Conservation (phyloP, 495 filamentous ascomycete species). For the Penicillium pulvis region DNA sequence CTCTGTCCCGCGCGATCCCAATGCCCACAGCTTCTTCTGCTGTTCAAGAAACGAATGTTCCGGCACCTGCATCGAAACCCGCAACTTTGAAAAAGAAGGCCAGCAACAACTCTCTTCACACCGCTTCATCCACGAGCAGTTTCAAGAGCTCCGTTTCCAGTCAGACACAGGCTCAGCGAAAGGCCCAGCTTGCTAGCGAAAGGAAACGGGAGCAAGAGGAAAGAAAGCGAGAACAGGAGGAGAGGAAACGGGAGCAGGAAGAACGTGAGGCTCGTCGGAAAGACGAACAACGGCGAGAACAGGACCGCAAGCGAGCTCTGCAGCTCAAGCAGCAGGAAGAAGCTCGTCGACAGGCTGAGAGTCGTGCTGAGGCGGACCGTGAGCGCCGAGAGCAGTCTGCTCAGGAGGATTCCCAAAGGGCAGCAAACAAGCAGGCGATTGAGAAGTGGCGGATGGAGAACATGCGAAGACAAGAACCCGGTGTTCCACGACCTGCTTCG, state of each 20-base stretch:
- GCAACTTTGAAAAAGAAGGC: constrained; percentile 59
- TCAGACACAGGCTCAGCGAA: constrained; percentile 49
- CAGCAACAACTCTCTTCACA: constrained; percentile 68
- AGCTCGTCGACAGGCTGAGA: constrained; percentile 44
- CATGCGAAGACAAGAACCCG: constrained; percentile 59
- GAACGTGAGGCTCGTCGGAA: constrained; percentile 77
- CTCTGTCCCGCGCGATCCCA: constrained; percentile 67
- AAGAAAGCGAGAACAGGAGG: constrained; percentile 64
- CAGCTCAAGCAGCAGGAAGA: constrained; percentile 45
- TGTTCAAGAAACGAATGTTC: constrained; percentile 58
- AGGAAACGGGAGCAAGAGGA: constrained; percentile 78
- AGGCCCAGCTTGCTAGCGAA: constrained; percentile 67
- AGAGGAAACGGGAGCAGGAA: constrained; percentile 75
- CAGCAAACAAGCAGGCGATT: constrained; percentile 68
- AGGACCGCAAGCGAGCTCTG: constrained; percentile 72
- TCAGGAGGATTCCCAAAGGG: constrained; percentile 63
- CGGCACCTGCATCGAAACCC: constrained; percentile 47
- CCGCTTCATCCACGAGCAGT: constrained; percentile 63
- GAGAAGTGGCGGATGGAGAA: constrained; percentile 66
- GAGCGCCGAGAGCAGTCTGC: constrained; percentile 48
- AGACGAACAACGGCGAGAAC: constrained; percentile 72
- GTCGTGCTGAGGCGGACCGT: constrained; percentile 49
- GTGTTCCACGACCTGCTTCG: constrained; percentile 52
- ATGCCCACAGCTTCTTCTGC: constrained; percentile 61
- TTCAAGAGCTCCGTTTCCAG: constrained; percentile 69